Conservation (phyloP, 495 filamentous ascomycete species). For the Cetradonia linearis region DNA sequence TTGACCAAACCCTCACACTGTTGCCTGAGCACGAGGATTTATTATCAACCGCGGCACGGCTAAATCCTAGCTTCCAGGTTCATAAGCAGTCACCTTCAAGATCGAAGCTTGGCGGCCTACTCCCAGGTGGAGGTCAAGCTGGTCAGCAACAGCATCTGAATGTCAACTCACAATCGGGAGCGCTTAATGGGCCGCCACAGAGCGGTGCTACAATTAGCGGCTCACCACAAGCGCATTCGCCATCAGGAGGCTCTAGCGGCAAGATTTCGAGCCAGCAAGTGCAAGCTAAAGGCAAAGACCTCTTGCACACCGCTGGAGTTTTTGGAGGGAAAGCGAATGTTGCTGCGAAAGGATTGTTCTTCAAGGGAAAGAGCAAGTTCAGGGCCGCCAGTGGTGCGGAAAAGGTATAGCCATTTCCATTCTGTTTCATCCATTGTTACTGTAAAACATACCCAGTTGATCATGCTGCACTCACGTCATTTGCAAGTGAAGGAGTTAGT, state of each 20-base stretch:
- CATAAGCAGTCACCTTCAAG: slow-evolving; percentile 32
- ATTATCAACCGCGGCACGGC: slow-evolving; percentile 30
- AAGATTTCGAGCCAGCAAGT: slow-evolving; percentile 40
- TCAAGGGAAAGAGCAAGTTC: slow-evolving; percentile 76
- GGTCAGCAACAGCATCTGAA: slow-evolving; percentile 40
- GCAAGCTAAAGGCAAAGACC: slow-evolving; percentile 70
- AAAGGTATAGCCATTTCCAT: slow-evolving; percentile 57
- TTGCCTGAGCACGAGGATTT: slow-evolving; percentile 45
- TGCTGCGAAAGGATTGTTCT: slow-evolving; percentile 77
- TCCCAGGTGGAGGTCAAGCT: slow-evolving; percentile 24
- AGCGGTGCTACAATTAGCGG: slow-evolving; percentile 29
- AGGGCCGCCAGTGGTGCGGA: slow-evolving; percentile 50
- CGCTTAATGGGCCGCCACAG: slow-evolving; percentile 31
- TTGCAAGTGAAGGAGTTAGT: slow-evolving; percentile 20
- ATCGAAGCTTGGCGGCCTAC: slow-evolving; percentile 38
- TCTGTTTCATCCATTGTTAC: slow-evolving; percentile 25
- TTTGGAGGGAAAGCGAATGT: slow-evolving; percentile 61
- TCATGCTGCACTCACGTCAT: slow-evolving; percentile 19
- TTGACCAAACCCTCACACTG: slow-evolving; percentile 39
- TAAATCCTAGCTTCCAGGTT: slow-evolving; percentile 24
- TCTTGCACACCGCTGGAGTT: slow-evolving; percentile 67
- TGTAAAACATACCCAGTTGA: slow-evolving; percentile 4
- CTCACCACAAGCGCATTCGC: slow-evolving; percentile 25
- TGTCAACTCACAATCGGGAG: slow-evolving; percentile 27
- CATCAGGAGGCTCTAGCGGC: slow-evolving; percentile 21